These are phyloP conservation scores for Haplographium delicatum DNA, from an alignment of 495 filamentous ascomycete species.

Conservation along the genomic window DNA sequence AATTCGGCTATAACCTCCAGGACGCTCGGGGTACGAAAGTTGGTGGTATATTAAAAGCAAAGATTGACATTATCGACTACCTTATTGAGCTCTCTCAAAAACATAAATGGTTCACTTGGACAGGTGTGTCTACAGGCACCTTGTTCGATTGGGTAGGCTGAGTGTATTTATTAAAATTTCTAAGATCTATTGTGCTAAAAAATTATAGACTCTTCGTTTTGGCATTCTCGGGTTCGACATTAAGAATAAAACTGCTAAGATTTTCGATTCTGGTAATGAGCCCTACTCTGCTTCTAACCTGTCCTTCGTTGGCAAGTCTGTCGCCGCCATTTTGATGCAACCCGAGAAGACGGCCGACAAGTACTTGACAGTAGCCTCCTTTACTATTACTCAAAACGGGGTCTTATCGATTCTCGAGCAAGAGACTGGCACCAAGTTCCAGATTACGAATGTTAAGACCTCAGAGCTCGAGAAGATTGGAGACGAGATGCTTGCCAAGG, in stretches of 20 bases:
- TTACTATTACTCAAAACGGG: slow-evolving; percentile 48
- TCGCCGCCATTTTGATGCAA: slow-evolving; percentile 44
- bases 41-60: slow-evolving; percentile 40
- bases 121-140: slow-evolving; percentile 37
- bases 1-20: slow-evolving; percentile 47
- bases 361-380: slow-evolving; percentile 42
- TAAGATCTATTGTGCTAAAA: no score
- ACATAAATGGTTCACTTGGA: slow-evolving; percentile 40
- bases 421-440: slow-evolving; percentile 36
- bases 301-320: slow-evolving; percentile 39
- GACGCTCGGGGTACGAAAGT: slow-evolving; percentile 28
- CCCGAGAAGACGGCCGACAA: slow-evolving; percentile 50
- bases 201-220: slow-evolving; percentile 24
- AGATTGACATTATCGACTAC: slow-evolving; percentile 36
- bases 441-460: no score
- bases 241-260: slow-evolving; percentile 33
- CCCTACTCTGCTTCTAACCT: slow-evolving; percentile 44
- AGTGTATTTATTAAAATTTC: no score
- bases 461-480: no score
- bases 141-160: slow-evolving; percentile 47
- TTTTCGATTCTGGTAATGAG: slow-evolving; percentile 51
- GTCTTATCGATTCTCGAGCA: slow-evolving; percentile 44
- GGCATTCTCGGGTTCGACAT: slow-evolving; percentile 36
- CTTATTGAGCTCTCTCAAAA: slow-evolving; percentile 36
- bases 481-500: no score